A percentile compares a stretch with the other conserved stretches of the same genome.
phyloP scores from a whole-genome alignment of 805 yeast genomes.

The Trichomonascus vanleenenianus region DNA sequence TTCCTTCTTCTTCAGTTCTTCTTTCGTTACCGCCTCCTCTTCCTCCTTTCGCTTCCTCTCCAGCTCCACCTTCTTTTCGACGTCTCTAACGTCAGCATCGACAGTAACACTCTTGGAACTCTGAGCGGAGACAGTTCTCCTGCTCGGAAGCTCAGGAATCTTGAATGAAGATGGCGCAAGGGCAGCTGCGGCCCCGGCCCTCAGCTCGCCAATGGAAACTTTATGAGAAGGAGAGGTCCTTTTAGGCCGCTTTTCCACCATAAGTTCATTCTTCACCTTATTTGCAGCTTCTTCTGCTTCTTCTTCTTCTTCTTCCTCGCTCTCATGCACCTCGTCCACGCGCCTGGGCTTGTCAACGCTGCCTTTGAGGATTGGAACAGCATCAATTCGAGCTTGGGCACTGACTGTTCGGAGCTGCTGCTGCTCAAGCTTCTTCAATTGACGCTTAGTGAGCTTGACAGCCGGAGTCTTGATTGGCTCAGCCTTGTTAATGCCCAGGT shows the following conservation, averaged over 20 bases:
- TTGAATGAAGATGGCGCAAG: background rate
- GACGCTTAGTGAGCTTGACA: conserved; percentile 43
- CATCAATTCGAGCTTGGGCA: conserved; percentile 4
- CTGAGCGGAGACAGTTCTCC: no score
- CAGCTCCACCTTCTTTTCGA: no score
- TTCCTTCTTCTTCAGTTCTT: background rate
- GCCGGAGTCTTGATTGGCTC: conserved; percentile 33
- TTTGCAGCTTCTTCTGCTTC: background rate
- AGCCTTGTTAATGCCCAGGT: background rate
- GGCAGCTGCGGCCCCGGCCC: background rate
- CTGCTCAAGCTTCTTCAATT: conserved; percentile 54
- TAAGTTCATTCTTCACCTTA: background rate
- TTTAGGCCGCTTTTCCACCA: no score
- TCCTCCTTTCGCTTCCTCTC: background rate
- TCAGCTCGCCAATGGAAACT: background rate
- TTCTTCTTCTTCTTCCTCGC: background rate
- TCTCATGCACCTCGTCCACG: background rate
- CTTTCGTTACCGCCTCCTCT: background rate
- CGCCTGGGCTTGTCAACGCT: background rate
- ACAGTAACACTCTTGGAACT: no score
- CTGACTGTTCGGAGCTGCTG: conserved; percentile 36
- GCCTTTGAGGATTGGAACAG: background rate
- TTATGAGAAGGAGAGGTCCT: no score
- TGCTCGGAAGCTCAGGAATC: background rate
- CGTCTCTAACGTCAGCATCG: no score